Evolutionary conservation across 352 stramenopile species (phyloP), one percentile per base, ranked within the genome.

Genomic region (Saprolegnia parasitica): DNA sequence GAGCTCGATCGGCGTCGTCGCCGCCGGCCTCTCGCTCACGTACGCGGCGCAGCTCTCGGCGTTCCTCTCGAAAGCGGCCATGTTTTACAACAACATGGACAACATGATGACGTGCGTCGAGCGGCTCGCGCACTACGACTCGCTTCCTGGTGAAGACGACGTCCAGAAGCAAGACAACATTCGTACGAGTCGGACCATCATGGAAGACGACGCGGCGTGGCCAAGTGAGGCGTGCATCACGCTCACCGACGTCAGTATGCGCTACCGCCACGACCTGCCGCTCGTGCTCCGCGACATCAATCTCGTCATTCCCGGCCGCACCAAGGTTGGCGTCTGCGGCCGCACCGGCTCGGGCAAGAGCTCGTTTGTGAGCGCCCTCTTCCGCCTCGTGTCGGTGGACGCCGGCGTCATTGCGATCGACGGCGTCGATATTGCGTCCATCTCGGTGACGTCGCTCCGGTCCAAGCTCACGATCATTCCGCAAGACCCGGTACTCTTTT

Each of bases 61-160:
- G 42, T 72, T 89, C n/a, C 80, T 99, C 8, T 68, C 61, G 10
- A 13, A 39, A 61, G 61, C 93, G 47, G 93, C 98, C 40, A 86
- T 95, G 49, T 9, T 5, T 32, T 24, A 55, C 4, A 26, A 29
- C 40, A 24, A 55, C 67, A 80, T 98, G 63, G 94, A 98, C 68
- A 96, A 96, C 40, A 90, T 97, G 66, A 97, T 99, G 80, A 93
- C 98, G 54, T 90, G 91, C 47, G 92, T 98, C 9, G 92, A 98
- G 71, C 78, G 82, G 35, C 82, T 77, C 5, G 73, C 81, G 15
- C 76, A 87, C 26, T 90, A 90, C 68, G 49, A 57, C 35, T 32
- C 11, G 9, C 24, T 58, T 15, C 13, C 45, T 4, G 16, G 8
- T 4, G 61, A 68, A 24, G 61, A 39, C 46, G 15, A 61, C 21